Base-by-base conservation (phyloP, 2,329 filamentous ascomycete genomes). In the Botryosphaeria agaves region DNA sequence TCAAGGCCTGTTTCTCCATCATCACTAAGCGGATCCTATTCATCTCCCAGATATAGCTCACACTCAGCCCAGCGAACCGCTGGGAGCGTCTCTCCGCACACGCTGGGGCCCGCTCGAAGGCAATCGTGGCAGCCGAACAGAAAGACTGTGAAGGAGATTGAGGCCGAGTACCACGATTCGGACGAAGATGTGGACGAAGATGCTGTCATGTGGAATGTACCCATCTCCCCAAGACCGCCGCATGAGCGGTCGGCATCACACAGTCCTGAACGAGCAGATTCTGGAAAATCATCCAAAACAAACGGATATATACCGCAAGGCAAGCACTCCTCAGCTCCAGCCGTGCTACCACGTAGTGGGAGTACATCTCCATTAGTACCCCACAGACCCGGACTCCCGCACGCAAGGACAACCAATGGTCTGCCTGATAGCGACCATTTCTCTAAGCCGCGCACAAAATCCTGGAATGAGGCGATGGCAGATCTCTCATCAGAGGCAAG, bases 161-260 rank as follows among this genome's bases (percentile, higher is more conserved):
- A 89, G 47, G 68, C 70, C 32, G 80, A 87, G 46, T 85, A 82
- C 41, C 77, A 85, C 40, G 76, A 84, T 32, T 74, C 71, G 32
- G 78, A 84, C 44, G 72, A 81, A 37, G 64, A 68, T 34, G 75
- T 89, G 18, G 81, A 81, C 0, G 79, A 85, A 16, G 79, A 81
- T 32, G 67, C 80, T 15, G 66, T 84, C 31, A 66, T 89, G 28
- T 79, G 82, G 54, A 89, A 89, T 39, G 75, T 89, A 2, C 81
- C 81, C 4, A 71, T 89, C 27, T 85, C 80, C 0, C 81, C 81
- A 14, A 52, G 55, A 15, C 50, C 51, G 21, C 43, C 43, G 2
- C 45, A 45, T 29, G 52, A 56, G 32, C 46, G 51, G 24, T 51
- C 34, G 45, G 47, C n/a, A 53, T 20, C 28, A 29, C 14, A 7